Conservation (phyloP, 164 flowering plant genomes). For the Chimonanthus praecox region DNA sequence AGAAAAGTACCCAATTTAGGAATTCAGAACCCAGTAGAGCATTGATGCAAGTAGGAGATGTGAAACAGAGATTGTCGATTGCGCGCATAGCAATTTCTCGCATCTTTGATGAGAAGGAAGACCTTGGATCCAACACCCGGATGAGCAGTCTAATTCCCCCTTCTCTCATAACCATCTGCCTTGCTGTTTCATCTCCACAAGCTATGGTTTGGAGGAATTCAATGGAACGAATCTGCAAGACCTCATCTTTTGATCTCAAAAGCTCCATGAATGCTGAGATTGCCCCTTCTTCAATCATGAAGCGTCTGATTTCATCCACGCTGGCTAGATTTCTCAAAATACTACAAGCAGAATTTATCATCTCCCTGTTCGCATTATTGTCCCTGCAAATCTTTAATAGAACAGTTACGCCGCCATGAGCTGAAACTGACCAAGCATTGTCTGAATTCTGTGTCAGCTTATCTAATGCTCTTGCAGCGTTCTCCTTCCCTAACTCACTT, state of each 20-base stretch:
- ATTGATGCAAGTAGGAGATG: constrained; percentile 27
- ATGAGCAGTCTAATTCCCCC: constrained; percentile 56
- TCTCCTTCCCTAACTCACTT: constrained; percentile 25
- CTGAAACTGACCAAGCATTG: constrained; percentile 91
- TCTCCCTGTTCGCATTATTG: constrained; percentile 26
- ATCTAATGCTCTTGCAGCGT: constrained; percentile 18
- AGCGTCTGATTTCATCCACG: constrained; percentile 82
- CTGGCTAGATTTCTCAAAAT: constrained; percentile 70
- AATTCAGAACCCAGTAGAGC: constrained; percentile 43
- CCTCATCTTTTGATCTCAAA: constrained; percentile 42
- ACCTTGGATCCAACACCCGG: constrained; percentile 47
- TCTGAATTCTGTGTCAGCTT: constrained; percentile 73
- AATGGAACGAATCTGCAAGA: constrained; percentile 41
- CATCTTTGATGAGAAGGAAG: constrained; percentile 38
- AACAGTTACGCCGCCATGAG: constrained; percentile 86
- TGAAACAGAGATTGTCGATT: constrained; percentile 53
- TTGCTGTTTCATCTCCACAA: constrained; percentile 41
- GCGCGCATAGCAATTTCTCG: constrained; percentile 51
- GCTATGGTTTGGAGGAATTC: constrained; percentile 64
- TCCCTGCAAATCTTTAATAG: constrained; percentile 47
- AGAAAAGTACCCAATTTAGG: constrained; percentile 44
- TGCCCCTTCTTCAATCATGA: constrained; percentile 77
- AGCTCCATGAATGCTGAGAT: constrained; percentile 44
- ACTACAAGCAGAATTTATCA: constrained; percentile 51
- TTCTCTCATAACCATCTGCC: constrained; percentile 41